Base-by-base conservation (phyloP, 805 yeast genomes). In the Candida succiphila region DNA sequence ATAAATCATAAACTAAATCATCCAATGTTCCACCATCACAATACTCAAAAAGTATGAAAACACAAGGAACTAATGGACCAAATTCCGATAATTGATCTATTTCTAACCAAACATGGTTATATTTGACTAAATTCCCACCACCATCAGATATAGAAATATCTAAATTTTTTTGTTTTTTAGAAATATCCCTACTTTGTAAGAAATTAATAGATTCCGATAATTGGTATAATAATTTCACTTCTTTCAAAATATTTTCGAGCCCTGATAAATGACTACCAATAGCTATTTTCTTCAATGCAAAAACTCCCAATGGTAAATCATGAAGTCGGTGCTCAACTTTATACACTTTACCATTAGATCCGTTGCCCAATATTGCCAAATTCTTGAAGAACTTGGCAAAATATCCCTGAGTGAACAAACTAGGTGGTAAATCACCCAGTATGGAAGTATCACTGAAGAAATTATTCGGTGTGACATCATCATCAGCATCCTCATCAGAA, bases 101-200 rank as follows among this genome's bases (percentile, higher is more conserved):
- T 48, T 87, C 96, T 22, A 87, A 54, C 96, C 96, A 87, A 18
- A 86, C 95, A 55, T 87, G 96, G 48, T 87, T 86, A 50, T 87
- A 87, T 16, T 81, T 72, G 19, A 87, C 84, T 43, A 87, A 65
- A 51, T 86, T 81, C 54, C 25, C 64, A 59, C 35, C 56, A 37
- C 42, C 55, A 21, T 42, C 44, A 15, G 38, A 41, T 15, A 30
- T 17, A n/a, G 36, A 36, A 34, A 12, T 46, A 7, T 17, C 18
- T 17, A 13, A 12, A n/a, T 27, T 32, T 7, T 19, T 25, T 3
- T 7, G n/a, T 4, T 21, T 15, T 4, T 6, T 13, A 18, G 5
- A 12, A 10, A 21, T 7, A 14, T 15, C 5, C 5, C 12, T 7
- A 17, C 6, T 12, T 12, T 8, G 5, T 14, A 25, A 16, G 15